Evolutionary conservation across 2,329 filamentous ascomycete genomes (phyloP), one percentile per base, ranked within the genome.

Genomic region (Hypoxylon sp.): DNA sequence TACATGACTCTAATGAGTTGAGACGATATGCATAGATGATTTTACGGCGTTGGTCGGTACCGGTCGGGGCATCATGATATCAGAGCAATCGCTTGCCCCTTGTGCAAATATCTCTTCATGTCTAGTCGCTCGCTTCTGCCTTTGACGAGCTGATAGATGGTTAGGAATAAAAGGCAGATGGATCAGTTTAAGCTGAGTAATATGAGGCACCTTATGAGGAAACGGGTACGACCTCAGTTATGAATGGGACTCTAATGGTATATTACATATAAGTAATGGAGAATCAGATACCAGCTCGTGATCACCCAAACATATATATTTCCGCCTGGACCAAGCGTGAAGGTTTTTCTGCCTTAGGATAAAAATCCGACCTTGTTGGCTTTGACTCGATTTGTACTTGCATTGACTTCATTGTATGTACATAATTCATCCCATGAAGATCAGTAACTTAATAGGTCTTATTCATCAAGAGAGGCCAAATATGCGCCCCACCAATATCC

Each of bases 71-170:
- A 71, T 73, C 56, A 73, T 62, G 69, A 75, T 69, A 71, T 72
- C 69, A 59, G 63, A 75, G 69, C 72, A 47, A 68, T 75, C 72
- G 67, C 68, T 75, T 69, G 67, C 71, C 72, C 74, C 72, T 46
- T 60, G 44, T 50, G 37, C 65, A 53, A 32, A 65, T 35, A 54
- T 60, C 60, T 62, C 2, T 61, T 69, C 50, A 58, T 24, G 47
- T 63, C 60, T 44, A 60, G 69, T 70, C 72, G 62, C 64, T 74
- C 72, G 70, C 67, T 74, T 48, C 46, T 48, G 37, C 50, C 27
- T 50, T 44, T 65, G 55, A 59, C 57, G 63, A 64, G 66, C 55
- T 70, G 54, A 62, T 68, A 65, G 67, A 68, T 59, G 61, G 46
- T 64, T 57, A 61, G 27, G 68, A 35, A 51, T 8, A 52, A 62